These are phyloP conservation scores for Xanthoconium stramineum DNA, from an alignment of 768 basidiomycete species.

Conservation along the genomic window DNA sequence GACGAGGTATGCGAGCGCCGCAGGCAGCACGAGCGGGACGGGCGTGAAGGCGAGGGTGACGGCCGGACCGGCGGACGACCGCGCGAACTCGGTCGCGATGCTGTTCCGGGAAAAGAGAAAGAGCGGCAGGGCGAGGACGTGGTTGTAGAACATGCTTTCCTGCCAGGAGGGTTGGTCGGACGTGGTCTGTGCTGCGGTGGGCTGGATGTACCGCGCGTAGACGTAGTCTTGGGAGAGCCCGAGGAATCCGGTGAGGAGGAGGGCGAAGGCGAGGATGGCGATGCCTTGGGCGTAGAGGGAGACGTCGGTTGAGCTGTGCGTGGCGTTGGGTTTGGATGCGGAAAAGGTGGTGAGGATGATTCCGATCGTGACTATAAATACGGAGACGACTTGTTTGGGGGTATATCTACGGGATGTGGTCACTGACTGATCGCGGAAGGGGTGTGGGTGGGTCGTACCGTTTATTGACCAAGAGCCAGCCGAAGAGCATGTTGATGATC, in stretches of 20 bases:
- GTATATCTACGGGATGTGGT: slow-evolving; percentile 51
- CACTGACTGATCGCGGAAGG: slow-evolving; percentile 6
- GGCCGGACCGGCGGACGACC: slow-evolving; percentile 10
- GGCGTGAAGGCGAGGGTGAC: slow-evolving; percentile 9
- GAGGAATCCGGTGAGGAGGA: slow-evolving; percentile 76
- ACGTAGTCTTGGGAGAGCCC: slow-evolving; percentile 86
- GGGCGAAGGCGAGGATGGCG: slow-evolving; percentile 66
- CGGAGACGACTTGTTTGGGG: slow-evolving; percentile 61
- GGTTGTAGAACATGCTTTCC: slow-evolving; percentile 91
- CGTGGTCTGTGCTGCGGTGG: slow-evolving; percentile 21
- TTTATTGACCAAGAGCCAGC: slow-evolving; percentile 63
- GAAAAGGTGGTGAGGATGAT: slow-evolving; percentile 82
- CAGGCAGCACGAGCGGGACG: slow-evolving; percentile 41
- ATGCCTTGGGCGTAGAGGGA: slow-evolving; percentile 67
- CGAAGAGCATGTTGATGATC: slow-evolving; percentile 78
- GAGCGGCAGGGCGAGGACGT: slow-evolving; percentile 76
- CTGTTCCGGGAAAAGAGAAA: slow-evolving; percentile 60
- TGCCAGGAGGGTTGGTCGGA: slow-evolving; percentile 58
- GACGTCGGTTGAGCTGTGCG: background rate
- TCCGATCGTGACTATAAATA: slow-evolving; percentile 76
- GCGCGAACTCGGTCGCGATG: slow-evolving; percentile 33
- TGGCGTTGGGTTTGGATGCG: slow-evolving; percentile 42
- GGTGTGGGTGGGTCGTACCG: slow-evolving; percentile 39
- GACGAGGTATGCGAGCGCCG: slow-evolving; percentile 58
- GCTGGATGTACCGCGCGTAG: slow-evolving; percentile 45